Conservation (phyloP, 2,329 filamentous ascomycete genomes). For the Tolypocladium endophyticum region DNA sequence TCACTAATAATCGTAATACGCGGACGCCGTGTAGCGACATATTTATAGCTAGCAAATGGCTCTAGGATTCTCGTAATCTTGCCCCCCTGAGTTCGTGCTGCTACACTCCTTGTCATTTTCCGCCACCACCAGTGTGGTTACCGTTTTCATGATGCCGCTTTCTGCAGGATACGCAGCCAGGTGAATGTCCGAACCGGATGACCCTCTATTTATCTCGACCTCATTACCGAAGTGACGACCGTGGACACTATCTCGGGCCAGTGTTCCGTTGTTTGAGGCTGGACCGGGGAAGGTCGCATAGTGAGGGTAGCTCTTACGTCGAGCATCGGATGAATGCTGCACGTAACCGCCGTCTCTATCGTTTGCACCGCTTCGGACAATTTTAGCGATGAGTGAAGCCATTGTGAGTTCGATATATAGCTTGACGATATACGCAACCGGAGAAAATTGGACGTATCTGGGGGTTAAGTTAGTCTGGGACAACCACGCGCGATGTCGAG, state of each 20-base stretch:
- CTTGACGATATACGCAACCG: slow-evolving; percentile 40
- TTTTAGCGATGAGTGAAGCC: slow-evolving; percentile 37
- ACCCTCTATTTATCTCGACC: not conserved
- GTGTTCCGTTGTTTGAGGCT: not conserved
- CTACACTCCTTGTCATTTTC: not conserved
- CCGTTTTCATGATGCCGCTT: not conserved
- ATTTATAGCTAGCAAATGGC: not conserved
- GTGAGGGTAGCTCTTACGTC: not conserved
- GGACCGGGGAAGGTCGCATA: not conserved
- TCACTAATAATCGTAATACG: too few relatives aligned
- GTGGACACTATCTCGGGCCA: not conserved
- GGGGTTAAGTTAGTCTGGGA: not conserved
- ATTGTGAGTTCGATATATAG: slow-evolving; percentile 43
- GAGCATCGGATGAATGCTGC: not conserved
- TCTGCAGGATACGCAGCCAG: not conserved
- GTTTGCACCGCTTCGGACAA: slow-evolving; percentile 9
- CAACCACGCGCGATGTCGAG: not conserved
- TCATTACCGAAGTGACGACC: slow-evolving; percentile 1
- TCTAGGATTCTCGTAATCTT: not conserved
- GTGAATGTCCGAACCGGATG: not conserved
- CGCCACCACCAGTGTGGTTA: not conserved
- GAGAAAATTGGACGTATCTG: slow-evolving; percentile 35
- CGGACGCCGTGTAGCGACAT: too few relatives aligned
- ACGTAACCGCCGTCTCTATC: not conserved
- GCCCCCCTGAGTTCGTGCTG: not conserved